These are phyloP conservation scores for Calycina herbarum DNA, from an alignment of 2,329 filamentous ascomycete species.

Conservation along the genomic window DNA sequence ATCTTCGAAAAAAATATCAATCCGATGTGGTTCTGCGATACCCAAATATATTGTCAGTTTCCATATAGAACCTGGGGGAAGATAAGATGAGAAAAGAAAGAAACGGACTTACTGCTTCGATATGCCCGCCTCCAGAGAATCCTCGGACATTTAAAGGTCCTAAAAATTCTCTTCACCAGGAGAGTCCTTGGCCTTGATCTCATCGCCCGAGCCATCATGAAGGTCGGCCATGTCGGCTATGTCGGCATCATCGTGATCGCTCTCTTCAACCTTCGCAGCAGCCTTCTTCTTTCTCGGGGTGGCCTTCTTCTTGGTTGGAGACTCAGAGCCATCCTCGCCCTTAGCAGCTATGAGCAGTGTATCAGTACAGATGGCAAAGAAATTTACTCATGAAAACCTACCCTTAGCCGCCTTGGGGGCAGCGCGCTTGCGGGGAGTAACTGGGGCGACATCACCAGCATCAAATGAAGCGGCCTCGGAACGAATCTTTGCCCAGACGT, in stretches of 20 bases:
- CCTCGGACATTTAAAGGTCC: background rate
- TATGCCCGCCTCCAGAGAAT: background rate
- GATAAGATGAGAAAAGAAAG: background rate
- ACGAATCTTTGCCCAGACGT: conserved; percentile 12
- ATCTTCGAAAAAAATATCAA: background rate
- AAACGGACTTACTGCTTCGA: background rate
- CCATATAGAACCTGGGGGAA: background rate
- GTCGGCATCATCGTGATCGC: background rate
- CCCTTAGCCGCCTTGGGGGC: conserved; percentile 1
- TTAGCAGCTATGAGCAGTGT: background rate
- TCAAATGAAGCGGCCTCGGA: conserved; percentile 4
- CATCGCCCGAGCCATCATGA: conserved; percentile 5
- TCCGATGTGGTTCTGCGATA: background rate
- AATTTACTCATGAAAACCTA: background rate
- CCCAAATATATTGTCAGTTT: background rate
- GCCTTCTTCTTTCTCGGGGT: background rate
- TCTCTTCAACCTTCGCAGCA: background rate
- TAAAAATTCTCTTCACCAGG: background rate
- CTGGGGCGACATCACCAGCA: background rate
- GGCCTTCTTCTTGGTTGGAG: conserved; percentile 9
- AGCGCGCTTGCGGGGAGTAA: conserved; percentile 11
- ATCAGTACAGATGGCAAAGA: background rate
- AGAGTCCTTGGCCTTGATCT: background rate
- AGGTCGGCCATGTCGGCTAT: background rate
- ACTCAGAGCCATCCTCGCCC: background rate